These are phyloP conservation scores for Ogataea parapolymorpha DNA, from an alignment of 805 yeast genomes.

Conservation along the genomic window DNA sequence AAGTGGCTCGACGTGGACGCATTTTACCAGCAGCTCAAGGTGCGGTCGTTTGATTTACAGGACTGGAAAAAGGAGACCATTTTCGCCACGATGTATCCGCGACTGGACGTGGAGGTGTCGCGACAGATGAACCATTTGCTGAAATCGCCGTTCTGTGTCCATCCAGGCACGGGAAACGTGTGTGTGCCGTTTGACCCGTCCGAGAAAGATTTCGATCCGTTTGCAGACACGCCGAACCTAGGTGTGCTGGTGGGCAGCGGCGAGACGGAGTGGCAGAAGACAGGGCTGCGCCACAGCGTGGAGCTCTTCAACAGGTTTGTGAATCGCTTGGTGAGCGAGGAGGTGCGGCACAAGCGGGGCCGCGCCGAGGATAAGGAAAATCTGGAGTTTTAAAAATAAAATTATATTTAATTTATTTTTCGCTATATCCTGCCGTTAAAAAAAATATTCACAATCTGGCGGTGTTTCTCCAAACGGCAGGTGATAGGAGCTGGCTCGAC, in stretches of 20 bases:
- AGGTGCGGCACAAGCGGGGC: conserved; percentile 39
- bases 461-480: conserved; percentile 10
- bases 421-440: conserved; percentile 11
- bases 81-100: conserved; percentile 78
- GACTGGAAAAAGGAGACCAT: conserved; percentile 79
- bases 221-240: conserved; percentile 69
- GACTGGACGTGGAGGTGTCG: conserved; percentile 91
- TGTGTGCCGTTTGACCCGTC: conserved; percentile 81
- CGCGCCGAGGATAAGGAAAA: conserved; percentile 27
- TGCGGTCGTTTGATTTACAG: conserved; percentile 42
- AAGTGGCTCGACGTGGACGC: conserved; percentile 80
- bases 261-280: conserved; percentile 57
- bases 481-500: neutral
- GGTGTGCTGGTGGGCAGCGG: conserved; percentile 61
- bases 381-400: conserved; percentile 18
- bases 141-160: conserved; percentile 95
- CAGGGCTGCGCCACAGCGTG: conserved; percentile 68
- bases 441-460: conserved; percentile 1
- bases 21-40: conserved; percentile 39
- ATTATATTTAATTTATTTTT: neutral
- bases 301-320: conserved; percentile 66
- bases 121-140: conserved; percentile 85
- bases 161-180: conserved; percentile 92
- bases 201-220: conserved; percentile 65
- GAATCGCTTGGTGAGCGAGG: conserved; percentile 51